Conservation (phyloP, 2,329 filamentous ascomycete genomes). For the Ambrosiella xylebori region DNA sequence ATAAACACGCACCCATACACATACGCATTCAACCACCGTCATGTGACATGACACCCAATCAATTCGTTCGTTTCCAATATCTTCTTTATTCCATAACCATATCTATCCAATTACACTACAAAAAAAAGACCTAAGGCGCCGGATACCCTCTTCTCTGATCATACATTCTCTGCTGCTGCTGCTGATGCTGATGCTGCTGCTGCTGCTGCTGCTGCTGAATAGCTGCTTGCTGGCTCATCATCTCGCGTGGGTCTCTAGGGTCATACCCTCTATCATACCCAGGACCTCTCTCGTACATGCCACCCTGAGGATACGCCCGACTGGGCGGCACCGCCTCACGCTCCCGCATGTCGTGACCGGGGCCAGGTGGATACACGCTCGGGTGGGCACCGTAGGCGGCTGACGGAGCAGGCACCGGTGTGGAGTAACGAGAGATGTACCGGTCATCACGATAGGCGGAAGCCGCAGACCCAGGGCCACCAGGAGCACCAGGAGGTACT, state of each 20-base stretch:
- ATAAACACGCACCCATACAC: no score
- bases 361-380: neutral
- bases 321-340: slow-evolving; percentile 14
- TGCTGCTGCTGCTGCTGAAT: neutral
- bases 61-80: no score
- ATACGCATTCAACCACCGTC: no score
- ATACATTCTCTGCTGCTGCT: slow-evolving; percentile 2
- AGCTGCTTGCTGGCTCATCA: neutral
- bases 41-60: no score
- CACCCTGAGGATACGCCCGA: slow-evolving; percentile 14
- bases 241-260: neutral
- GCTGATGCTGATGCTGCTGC: neutral
- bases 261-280: neutral
- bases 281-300: slow-evolving; percentile 17
- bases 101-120: no score
- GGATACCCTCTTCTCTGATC: neutral
- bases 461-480: neutral
- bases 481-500: neutral
- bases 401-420: neutral
- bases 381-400: slow-evolving; percentile 4
- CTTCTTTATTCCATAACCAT: no score
- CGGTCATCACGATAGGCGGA: slow-evolving; percentile 9
- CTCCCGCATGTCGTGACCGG: slow-evolving; percentile 7
- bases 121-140: neutral
- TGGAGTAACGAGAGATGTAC: slow-evolving; percentile 4